These are phyloP conservation scores for Colletotrichum sp. DNA, from an alignment of 2,329 filamentous ascomycete genomes.

Conservation along the genomic window DNA sequence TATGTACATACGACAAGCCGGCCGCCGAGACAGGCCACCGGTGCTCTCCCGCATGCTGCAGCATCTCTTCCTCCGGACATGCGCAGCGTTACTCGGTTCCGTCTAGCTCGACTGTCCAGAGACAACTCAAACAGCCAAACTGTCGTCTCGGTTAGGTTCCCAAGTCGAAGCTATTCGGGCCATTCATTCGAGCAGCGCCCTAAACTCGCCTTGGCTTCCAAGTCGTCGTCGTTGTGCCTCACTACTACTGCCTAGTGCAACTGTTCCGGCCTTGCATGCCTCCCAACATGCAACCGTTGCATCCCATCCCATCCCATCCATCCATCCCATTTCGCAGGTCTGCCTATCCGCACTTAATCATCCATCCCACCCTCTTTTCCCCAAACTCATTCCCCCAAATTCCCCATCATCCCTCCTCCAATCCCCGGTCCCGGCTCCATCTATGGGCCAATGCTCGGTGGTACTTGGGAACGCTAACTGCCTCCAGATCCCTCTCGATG, in stretches of 20 bases:
- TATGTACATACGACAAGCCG: no score
- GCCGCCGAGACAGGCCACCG: no score
- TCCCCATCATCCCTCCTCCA: conserved; percentile 13
- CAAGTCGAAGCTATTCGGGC: neutral
- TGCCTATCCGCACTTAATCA: no score
- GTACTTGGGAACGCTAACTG: conserved; percentile 27
- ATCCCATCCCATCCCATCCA: neutral
- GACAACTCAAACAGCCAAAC: neutral
- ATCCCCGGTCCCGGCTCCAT: conserved; percentile 21
- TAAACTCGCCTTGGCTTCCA: no score
- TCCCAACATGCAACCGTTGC: conserved; percentile 2
- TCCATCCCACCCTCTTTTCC: neutral
- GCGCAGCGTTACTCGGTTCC: neutral
- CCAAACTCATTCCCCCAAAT: conserved; percentile 12
- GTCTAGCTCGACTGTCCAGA: neutral
- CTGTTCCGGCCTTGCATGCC: neutral
- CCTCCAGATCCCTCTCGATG: conserved; percentile 11
- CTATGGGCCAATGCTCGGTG: conserved; percentile 31
- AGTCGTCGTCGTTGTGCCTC: neutral
- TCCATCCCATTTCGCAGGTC: neutral
- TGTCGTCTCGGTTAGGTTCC: neutral
- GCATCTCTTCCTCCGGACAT: no score
- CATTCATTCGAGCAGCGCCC: neutral
- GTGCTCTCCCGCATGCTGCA: no score
- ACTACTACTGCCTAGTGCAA: neutral